Percentiles rank a stretch among this genome's conserved stretches.
Evolutionary conservation across 176 grass and related monocot genomes (phyloP).

Genomic region (Musa troglodytarum): DNA sequence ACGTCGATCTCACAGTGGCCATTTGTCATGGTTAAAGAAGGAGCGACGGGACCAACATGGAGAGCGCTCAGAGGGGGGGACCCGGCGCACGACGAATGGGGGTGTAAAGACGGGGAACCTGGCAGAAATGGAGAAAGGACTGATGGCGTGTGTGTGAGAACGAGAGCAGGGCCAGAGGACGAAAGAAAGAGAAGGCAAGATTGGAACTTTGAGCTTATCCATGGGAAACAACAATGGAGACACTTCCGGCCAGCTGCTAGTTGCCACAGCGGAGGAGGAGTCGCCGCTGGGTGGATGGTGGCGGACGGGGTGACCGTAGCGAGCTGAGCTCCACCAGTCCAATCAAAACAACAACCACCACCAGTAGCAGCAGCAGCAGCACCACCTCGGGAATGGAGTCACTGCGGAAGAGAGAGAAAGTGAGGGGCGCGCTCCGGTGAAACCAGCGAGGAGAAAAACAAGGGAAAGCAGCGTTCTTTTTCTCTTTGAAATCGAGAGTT

Average conservation of each 20-base stretch:
- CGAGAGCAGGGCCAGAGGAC: neutral
- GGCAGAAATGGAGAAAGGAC: neutral
- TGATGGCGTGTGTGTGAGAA: neutral
- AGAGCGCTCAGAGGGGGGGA: neutral
- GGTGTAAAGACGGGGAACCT: neutral
- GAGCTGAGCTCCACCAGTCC: neutral
- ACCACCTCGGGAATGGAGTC: conserved; percentile 2
- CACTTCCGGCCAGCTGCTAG: no score
- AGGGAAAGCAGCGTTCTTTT: neutral
- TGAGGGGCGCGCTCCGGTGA: neutral
- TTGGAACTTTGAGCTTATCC: neutral
- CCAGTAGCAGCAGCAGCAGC: neutral
- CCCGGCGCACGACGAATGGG: neutral
- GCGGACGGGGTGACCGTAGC: neutral
- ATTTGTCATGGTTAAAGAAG: neutral
- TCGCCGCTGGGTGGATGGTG: neutral
- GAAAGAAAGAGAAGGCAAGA: neutral
- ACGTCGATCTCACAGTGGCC: neutral
- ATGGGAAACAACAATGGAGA: neutral
- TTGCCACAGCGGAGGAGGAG: neutral
- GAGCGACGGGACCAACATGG: neutral
- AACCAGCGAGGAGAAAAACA: neutral
- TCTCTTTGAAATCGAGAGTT: neutral
- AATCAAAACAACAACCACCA: neutral
- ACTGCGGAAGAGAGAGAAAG: conserved; percentile 3